Conservation (phyloP, 805 yeast genomes). For the Sungouiella blattae region DNA sequence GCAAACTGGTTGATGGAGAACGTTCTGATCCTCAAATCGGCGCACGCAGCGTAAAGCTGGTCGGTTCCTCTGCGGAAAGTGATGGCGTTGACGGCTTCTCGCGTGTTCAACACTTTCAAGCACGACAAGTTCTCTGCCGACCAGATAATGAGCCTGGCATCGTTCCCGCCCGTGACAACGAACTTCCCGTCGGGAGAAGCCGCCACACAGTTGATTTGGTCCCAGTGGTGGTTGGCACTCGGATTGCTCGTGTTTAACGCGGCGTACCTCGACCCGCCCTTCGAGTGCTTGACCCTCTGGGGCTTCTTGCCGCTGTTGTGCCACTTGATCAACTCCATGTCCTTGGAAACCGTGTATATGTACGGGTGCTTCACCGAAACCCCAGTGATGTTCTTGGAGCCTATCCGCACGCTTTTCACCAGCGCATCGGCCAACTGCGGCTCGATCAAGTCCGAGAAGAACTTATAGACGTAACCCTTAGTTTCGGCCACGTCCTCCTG, state of each 20-base stretch:
- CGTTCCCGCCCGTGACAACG: constrained; percentile 89
- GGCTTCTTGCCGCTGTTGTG: constrained; percentile 55
- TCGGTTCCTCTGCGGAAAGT: constrained; percentile 77
- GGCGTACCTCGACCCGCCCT: constrained; percentile 54
- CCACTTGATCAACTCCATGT: constrained; percentile 77
- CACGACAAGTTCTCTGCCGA: constrained; percentile 74
- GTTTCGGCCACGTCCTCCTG: constrained; percentile 87
- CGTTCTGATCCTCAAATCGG: constrained; percentile 85
- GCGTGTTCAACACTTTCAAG: constrained; percentile 72
- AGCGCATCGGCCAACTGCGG: constrained; percentile 33
- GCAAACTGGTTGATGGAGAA: constrained; percentile 82
- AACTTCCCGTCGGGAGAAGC: constrained; percentile 83
- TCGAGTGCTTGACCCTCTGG: constrained; percentile 56
- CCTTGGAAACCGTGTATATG: constrained; percentile 80
- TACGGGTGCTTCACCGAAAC: constrained; percentile 55
- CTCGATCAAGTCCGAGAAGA: constrained; percentile 50
- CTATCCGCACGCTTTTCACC: constrained; percentile 51
- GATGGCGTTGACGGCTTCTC: constrained; percentile 69
- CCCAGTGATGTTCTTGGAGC: constrained; percentile 55
- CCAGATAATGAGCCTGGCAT: constrained; percentile 81
- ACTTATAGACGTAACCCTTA: constrained; percentile 77
- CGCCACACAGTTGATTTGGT: constrained; percentile 72
- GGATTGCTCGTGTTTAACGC: constrained; percentile 43
- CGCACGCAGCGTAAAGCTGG: constrained; percentile 88
- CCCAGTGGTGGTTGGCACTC: constrained; percentile 68